These are phyloP conservation scores for Musa beccarii DNA, from an alignment of 176 grass and related monocot genomes.

Conservation along the genomic window DNA sequence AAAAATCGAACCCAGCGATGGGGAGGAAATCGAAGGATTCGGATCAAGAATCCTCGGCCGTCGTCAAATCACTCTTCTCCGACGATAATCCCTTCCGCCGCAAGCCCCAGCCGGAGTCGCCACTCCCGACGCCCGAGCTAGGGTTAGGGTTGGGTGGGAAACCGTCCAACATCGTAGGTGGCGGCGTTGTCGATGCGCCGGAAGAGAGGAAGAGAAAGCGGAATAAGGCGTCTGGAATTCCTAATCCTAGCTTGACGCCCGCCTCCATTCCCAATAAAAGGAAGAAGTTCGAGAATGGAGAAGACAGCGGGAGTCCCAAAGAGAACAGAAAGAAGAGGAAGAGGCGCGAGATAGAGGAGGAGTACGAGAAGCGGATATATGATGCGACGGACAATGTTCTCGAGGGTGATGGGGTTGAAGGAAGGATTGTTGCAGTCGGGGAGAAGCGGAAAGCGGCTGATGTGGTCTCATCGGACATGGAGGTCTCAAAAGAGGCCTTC, in stretches of 20 bases:
- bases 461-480: conserved; percentile 17
- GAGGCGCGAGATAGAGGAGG: conserved; percentile 14
- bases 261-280: not conserved
- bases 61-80: conserved; percentile 8
- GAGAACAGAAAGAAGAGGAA: conserved; percentile 17
- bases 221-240: not conserved
- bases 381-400: not conserved
- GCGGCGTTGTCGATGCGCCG: too few species aligned
- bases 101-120: not conserved
- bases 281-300: not conserved
- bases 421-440: conserved; percentile 16
- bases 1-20: not conserved
- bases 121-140: not conserved
- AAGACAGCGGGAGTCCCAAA: not conserved
- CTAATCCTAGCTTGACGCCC: not conserved
- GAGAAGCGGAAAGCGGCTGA: conserved; percentile 69
- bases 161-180: not conserved
- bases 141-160: not conserved
- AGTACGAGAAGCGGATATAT: conserved; percentile 20
- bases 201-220: conserved; percentile 11
- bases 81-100: conserved; percentile 19
- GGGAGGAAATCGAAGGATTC: conserved; percentile 17
- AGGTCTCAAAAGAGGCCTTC: conserved; percentile 32
- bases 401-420: conserved; percentile 10
- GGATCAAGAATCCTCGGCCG: not conserved